Evolutionary conservation across 805 yeast genomes (phyloP).

Genomic region (Monosporozyma yasuniensis): DNA sequence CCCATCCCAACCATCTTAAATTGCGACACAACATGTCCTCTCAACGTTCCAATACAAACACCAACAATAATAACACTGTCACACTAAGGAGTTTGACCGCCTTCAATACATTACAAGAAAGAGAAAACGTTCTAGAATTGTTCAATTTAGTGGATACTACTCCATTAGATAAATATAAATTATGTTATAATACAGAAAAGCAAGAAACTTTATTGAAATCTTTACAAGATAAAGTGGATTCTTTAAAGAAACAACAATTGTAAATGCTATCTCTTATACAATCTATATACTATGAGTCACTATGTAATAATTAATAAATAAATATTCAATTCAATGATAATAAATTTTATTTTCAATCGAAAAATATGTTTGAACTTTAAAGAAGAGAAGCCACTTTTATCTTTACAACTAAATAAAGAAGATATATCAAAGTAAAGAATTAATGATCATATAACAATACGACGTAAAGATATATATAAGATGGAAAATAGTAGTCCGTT

Average conservation of each 20-base stretch:
- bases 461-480: not conserved
- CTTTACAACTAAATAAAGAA: not conserved
- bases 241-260: not conserved
- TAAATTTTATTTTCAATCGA: not conserved
- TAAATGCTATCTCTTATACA: not conserved
- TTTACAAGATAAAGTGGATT: slow-evolving; percentile 8
- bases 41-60: not conserved
- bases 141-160: slow-evolving; percentile 22
- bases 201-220: slow-evolving; percentile 15
- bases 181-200: slow-evolving; percentile 10
- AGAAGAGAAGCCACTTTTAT: not conserved
- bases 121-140: slow-evolving; percentile 26
- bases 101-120: slow-evolving; percentile 19
- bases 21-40: not conserved
- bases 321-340: not conserved
- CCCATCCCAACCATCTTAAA: not conserved
- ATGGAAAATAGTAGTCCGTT: not conserved
- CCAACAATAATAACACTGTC: slow-evolving; percentile 11
- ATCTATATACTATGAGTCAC: not conserved
- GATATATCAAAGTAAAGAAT: not conserved
- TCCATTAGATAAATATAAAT: slow-evolving; percentile 10
- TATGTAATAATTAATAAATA: not conserved
- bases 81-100: slow-evolving; percentile 28
- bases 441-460: not conserved
- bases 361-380: not conserved